Evolutionary conservation across 306 rosid species (phyloP).

Genomic region (Gillenia trifoliata): DNA sequence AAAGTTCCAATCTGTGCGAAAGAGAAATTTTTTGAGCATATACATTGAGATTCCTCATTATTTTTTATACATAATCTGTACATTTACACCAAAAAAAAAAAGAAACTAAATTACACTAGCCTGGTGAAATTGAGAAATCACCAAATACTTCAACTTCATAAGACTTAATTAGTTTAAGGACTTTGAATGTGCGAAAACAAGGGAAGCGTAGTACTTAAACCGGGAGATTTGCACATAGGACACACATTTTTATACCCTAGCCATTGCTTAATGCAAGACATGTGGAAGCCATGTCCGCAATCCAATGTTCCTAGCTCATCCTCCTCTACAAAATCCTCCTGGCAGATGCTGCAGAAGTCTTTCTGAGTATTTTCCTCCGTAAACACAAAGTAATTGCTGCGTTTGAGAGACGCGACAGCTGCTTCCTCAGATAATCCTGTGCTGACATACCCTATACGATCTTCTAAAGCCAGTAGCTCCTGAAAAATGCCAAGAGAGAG

Average conservation of each 20-base stretch:
- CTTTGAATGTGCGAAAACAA: background rate
- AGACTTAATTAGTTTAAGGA: background rate
- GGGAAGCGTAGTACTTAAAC: background rate
- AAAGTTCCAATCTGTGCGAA: background rate
- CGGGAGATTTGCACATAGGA: constrained; percentile 19
- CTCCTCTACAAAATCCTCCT: constrained; percentile 22
- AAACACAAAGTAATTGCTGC: constrained; percentile 3
- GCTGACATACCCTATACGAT: constrained; percentile 22
- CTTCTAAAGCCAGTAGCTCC: constrained; percentile 26
- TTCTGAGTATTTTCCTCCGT: constrained; percentile 2
- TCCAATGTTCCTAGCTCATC: constrained; percentile 20
- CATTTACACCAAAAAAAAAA: background rate
- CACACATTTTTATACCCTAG: constrained; percentile 17
- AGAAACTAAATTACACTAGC: background rate
- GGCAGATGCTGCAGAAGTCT: constrained; percentile 18
- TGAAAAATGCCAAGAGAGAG: background rate
- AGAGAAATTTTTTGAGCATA: background rate
- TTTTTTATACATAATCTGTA: background rate
- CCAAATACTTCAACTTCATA: background rate
- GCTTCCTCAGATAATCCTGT: constrained; percentile 25
- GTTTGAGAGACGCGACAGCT: constrained; percentile 8
- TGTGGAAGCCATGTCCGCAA: constrained; percentile 19
- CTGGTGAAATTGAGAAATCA: background rate
- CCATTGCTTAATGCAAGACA: constrained; percentile 22
- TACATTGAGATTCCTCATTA: background rate